A percentile compares a stretch with the other conserved stretches of the same genome.
These are phyloP conservation scores for Sordariomycetes sp. DNA, from an alignment of 2,329 filamentous ascomycete species.

Conservation along the genomic window DNA sequence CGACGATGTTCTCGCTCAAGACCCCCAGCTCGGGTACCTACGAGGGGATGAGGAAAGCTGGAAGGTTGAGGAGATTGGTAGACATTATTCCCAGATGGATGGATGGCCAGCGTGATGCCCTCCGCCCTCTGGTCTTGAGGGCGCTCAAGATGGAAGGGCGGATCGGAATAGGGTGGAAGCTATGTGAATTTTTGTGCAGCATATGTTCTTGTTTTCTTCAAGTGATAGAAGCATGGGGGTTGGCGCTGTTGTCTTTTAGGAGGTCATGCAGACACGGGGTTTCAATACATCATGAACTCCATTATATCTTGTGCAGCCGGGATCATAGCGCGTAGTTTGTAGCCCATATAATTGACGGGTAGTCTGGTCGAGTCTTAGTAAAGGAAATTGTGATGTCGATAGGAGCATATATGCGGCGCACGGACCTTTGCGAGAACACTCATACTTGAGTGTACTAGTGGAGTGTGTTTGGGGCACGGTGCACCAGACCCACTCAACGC, in stretches of 20 bases:
- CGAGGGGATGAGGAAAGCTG: constrained; percentile 19
- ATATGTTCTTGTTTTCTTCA: not conserved
- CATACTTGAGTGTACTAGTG: too few species aligned
- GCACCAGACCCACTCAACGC: too few species aligned
- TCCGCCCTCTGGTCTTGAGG: not conserved
- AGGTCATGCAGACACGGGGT: not conserved
- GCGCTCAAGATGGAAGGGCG: not conserved
- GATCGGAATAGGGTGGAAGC: not conserved
- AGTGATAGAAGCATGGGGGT: not conserved
- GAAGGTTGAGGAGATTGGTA: constrained; percentile 18
- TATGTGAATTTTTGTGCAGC: not conserved
- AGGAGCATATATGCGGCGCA: too few species aligned
- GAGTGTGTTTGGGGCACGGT: too few species aligned
- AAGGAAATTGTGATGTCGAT: too few species aligned
- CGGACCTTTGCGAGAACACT: too few species aligned
- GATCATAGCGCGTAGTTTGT: too few species aligned
- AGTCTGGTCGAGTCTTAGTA: too few species aligned
- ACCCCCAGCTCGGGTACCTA: constrained; percentile 15
- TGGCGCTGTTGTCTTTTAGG: not conserved
- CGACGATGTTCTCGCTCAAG: constrained; percentile 10
- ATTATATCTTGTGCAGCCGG: not conserved
- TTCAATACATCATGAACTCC: not conserved
- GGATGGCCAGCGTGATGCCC: not conserved
- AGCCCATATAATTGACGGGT: too few species aligned
- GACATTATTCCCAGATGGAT: constrained; percentile 4